Conservation (phyloP, 2,329 filamentous ascomycete genomes). For the Aureobasidium pullulans region DNA sequence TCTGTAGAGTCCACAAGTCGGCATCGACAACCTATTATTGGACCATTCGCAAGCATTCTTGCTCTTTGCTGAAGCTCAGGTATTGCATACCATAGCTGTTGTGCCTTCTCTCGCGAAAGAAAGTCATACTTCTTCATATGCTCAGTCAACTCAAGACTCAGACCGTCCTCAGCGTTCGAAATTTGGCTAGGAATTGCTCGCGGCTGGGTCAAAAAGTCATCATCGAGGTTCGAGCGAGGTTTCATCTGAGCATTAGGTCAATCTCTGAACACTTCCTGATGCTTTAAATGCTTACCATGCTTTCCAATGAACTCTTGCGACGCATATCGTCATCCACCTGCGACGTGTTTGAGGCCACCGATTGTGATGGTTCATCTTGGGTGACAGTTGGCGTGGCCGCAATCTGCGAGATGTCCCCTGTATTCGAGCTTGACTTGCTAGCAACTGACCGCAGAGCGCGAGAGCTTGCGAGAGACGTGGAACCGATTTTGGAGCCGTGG, state of each 20-base stretch:
- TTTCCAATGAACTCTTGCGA: neutral
- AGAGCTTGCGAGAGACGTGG: no score
- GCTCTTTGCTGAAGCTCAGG: neutral
- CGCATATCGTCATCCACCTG: neutral
- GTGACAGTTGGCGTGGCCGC: neutral
- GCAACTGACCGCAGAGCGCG: neutral
- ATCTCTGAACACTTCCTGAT: neutral
- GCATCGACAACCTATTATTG: neutral
- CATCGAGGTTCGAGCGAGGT: neutral
- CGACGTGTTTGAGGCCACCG: neutral
- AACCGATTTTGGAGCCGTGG: neutral
- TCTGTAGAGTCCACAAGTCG: neutral
- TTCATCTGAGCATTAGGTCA: neutral
- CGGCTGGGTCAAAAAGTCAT: neutral
- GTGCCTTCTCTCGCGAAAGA: neutral
- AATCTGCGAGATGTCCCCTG: neutral
- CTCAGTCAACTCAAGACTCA: neutral
- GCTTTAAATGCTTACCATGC: neutral
- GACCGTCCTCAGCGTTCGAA: neutral
- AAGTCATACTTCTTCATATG: neutral
- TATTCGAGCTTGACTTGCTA: no score
- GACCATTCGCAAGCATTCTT: neutral
- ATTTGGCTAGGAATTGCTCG: neutral
- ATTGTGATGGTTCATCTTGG: neutral
- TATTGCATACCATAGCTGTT: neutral